A percentile compares a stretch with the other conserved stretches of the same genome.
These are phyloP conservation scores for Kalanchoe fedtschenkoi DNA, from an alignment of 164 flowering plant genomes.

Conservation along the genomic window DNA sequence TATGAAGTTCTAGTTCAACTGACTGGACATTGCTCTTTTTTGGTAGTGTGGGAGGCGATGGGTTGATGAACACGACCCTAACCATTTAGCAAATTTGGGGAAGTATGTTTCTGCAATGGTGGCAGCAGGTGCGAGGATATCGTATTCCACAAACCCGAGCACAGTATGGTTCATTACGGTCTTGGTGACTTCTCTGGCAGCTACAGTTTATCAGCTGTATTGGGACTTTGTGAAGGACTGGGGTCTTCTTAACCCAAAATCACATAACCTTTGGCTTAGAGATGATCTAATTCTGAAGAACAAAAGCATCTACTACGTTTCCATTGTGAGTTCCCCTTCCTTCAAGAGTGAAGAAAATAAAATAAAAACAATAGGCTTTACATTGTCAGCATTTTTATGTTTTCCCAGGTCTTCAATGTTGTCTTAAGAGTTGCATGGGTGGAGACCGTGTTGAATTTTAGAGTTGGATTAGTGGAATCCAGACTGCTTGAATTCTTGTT, in stretches of 20 bases:
- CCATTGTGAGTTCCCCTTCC: slow-evolving; percentile 54
- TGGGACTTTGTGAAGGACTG: slow-evolving; percentile 98
- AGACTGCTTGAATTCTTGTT: slow-evolving; percentile 3
- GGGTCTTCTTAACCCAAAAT: slow-evolving; percentile 65
- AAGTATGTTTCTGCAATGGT: slow-evolving; percentile 98
- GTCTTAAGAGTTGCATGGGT: background rate
- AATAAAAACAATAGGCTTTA: too few species aligned
- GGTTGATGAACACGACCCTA: slow-evolving; percentile 58
- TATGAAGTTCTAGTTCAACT: background rate
- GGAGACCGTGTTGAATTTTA: background rate
- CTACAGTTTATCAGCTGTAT: slow-evolving; percentile 81
- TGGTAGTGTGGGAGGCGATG: slow-evolving; percentile 91
- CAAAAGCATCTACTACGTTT: slow-evolving; percentile 57
- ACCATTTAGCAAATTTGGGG: slow-evolving; percentile 83
- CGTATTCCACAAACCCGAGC: slow-evolving; percentile 39
- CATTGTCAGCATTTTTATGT: background rate
- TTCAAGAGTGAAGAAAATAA: background rate
- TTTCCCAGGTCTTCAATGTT: slow-evolving; percentile 1
- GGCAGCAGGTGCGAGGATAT: slow-evolving; percentile 85
- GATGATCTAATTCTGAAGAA: slow-evolving; percentile 74
- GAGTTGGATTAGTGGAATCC: background rate
- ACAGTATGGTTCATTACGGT: slow-evolving; percentile 47
- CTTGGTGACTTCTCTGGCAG: slow-evolving; percentile 53
- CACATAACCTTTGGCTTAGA: slow-evolving; percentile 72
- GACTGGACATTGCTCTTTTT: background rate